Evolutionary conservation across 129 eudicot species (phyloP).

Genomic region (Artemisia tridentata): DNA sequence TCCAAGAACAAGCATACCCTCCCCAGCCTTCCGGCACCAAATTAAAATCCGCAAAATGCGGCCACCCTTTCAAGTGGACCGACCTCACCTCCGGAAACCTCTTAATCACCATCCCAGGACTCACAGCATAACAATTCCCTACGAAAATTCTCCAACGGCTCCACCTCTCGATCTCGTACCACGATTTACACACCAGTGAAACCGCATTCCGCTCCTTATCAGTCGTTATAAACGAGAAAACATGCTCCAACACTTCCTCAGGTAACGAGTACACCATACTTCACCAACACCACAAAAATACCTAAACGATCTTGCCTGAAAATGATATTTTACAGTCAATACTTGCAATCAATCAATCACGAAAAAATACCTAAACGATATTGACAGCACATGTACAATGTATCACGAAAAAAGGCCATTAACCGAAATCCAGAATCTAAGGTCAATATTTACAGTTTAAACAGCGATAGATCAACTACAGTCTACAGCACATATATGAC

Average conservation of each 20-base stretch:
- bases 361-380: too few species aligned
- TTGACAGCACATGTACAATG: too few species aligned
- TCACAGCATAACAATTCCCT: constrained; percentile 85
- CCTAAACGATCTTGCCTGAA: background rate
- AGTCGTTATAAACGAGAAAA: constrained; percentile 54
- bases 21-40: constrained; percentile 98
- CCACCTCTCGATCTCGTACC: constrained; percentile 92
- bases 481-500: too few species aligned
- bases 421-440: too few species aligned
- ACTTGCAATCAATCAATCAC: too few species aligned
- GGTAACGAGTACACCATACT: constrained; percentile 72
- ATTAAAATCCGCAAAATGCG: constrained; percentile 93
- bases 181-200: constrained; percentile 77
- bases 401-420: too few species aligned
- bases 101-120: constrained; percentile 56
- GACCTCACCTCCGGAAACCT: constrained; percentile 77
- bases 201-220: constrained; percentile 73
- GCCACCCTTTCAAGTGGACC: constrained; percentile 78
- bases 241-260: constrained; percentile 77
- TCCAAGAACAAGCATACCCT: constrained; percentile 68
- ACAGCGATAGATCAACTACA: too few species aligned
- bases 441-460: too few species aligned
- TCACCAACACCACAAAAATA: too few species aligned
- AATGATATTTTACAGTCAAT: too few species aligned
- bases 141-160: constrained; percentile 63